Evolutionary conservation across 2,329 filamentous ascomycete genomes (phyloP).

Genomic region (Xylariaceae sp.): DNA sequence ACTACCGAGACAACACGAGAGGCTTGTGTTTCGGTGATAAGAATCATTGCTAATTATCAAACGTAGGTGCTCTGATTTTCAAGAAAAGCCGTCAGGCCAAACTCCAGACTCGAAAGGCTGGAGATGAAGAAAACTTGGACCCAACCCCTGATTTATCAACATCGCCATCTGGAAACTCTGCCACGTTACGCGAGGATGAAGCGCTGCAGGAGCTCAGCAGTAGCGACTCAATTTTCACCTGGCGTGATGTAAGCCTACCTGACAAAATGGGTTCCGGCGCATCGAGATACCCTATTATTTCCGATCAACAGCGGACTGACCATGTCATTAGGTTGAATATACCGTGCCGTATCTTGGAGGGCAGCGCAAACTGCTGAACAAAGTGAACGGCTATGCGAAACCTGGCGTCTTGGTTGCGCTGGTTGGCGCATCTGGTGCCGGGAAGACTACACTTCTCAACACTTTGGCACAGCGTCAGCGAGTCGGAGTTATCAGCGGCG

Average conservation of each 20-base stretch:
- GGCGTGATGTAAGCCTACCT: conserved; percentile 50
- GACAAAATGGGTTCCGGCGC: too few species aligned
- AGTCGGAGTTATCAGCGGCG: conserved; percentile 59
- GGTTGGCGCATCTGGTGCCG: conserved; percentile 77
- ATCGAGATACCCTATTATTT: too few species aligned
- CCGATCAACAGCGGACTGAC: too few species aligned
- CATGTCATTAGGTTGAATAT: conserved; percentile 44
- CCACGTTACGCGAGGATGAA: conserved; percentile 28
- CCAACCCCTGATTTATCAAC: conserved; percentile 21
- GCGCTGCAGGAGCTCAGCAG: conserved; percentile 45
- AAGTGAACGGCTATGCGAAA: conserved; percentile 73
- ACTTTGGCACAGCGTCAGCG: conserved; percentile 69
- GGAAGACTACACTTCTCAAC: conserved; percentile 80
- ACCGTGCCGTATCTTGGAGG: conserved; percentile 66
- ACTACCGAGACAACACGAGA: too few species aligned
- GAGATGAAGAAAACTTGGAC: conserved; percentile 56
- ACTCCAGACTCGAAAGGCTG: conserved; percentile 43
- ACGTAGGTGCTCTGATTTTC: conserved; percentile 57
- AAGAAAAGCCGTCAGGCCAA: conserved; percentile 63
- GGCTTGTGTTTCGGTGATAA: too few species aligned
- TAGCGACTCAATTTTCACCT: conserved; percentile 66
- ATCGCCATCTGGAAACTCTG: conserved; percentile 19
- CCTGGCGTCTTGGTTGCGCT: conserved; percentile 76
- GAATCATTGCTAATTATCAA: too few species aligned
- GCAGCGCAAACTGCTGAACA: conserved; percentile 59